Evolutionary conservation across 75 land plant species (phyloP), one percentile per base, ranked within the genome.

Genomic region (Picea sitchensis): DNA sequence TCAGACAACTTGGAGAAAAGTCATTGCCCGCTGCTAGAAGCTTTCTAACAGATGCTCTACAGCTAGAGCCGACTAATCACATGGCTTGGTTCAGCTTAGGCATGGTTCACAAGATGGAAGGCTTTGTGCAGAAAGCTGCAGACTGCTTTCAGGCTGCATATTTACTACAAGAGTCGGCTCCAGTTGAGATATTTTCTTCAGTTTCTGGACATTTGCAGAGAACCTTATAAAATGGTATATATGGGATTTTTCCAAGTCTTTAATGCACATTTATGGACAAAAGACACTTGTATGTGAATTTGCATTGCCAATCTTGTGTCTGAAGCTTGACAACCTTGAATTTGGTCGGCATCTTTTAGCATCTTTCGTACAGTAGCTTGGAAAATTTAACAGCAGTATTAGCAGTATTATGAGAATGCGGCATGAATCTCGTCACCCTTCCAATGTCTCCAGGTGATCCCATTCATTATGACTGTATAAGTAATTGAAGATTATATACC

Each of bases 81-180:
- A 81, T 83, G 34, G 99, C 98, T 9, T 96, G 98, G 99, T 82
- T 84, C 67, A 84, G 89, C 59, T 87, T 96, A 59, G 99, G 98
- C 9, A n/a, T 84, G 23, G 44, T 94, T 41, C 82, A 85, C 54
- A 91, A 92, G 73, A 86, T 54, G 68, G 98, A 94, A 84, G 95
- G 93, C 12, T 87, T 59, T 15, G 30, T 86, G 14, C 62, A 58
- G 32, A 86, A 94, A 79, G 99, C 99, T 59, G 94, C 95, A 74
- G 92, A 94, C 59, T 87, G 82, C 69, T 96, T 94, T 64, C 99
- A 96, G 69, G 97, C 95, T 65, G 97, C 99, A 30, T 81, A 77
- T 80, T 87, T 92, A 64, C 86, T 92, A 15, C 82, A 88, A 72
- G 73, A 87, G 41, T 86, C 98, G 31, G 81, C 88, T 51, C 97